phyloP scores from a whole-genome alignment of 1,139 yeast species.

The Debaryomycetaceae sp. region DNA sequence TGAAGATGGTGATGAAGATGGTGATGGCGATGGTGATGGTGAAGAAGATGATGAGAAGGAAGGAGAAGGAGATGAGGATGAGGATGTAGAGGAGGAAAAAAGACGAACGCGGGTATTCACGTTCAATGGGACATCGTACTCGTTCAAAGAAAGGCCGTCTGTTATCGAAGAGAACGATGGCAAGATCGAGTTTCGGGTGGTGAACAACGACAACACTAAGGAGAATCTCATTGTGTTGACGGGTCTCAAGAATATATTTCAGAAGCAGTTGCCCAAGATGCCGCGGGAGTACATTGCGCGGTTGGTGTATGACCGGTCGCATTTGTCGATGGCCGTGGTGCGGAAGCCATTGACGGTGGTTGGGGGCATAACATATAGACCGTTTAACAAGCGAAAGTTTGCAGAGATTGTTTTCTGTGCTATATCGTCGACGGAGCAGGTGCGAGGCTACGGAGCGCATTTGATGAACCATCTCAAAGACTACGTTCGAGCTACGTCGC shows the following conservation, averaged over 20 bases:
- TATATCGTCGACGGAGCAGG: slow-evolving; percentile 94
- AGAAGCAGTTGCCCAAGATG: slow-evolving; percentile 97
- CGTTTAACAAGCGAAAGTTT: slow-evolving; percentile 84
- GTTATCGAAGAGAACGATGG: slow-evolving; percentile 92
- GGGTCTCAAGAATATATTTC: slow-evolving; percentile 93
- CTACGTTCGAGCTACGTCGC: slow-evolving; percentile 86
- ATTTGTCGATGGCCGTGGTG: slow-evolving; percentile 92
- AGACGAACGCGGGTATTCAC: slow-evolving; percentile 48
- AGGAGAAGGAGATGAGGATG: slow-evolving; percentile 40
- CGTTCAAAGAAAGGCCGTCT: slow-evolving; percentile 89
- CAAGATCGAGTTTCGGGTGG: slow-evolving; percentile 90
- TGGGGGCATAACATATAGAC: slow-evolving; percentile 96
- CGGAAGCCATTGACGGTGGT: slow-evolving; percentile 91
- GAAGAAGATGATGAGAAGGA: slow-evolving; percentile 26
- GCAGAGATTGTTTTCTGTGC: slow-evolving; percentile 99
- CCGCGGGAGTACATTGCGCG: slow-evolving; percentile 96
- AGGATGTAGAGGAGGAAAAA: slow-evolving; percentile 51
- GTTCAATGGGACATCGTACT: slow-evolving; percentile 75
- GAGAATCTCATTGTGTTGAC: slow-evolving; percentile 91
- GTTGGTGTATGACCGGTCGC: slow-evolving; percentile 90
- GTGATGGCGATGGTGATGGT: slow-evolving; percentile 17
- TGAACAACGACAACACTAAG: slow-evolving; percentile 84
- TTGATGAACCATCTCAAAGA: slow-evolving; percentile 96
- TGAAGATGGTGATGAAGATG: slow-evolving; percentile 12
- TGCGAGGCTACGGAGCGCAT: slow-evolving; percentile 97